Conservation (phyloP, 2,329 filamentous ascomycete genomes). For the Pseudocercospora eumusae region DNA sequence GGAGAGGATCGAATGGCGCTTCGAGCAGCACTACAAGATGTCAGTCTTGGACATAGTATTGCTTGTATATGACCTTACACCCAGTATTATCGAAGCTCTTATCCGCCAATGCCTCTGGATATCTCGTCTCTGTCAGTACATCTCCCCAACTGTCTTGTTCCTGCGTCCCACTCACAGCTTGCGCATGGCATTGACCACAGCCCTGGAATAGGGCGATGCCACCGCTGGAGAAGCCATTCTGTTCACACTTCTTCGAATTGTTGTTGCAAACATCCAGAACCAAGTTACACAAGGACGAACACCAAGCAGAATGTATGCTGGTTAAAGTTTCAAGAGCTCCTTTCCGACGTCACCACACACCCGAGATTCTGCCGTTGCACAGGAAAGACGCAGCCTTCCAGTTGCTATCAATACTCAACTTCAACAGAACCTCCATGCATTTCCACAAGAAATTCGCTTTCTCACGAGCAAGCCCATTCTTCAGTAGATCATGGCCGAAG, state of each 20-base stretch:
- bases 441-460: not conserved
- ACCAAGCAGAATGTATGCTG: not conserved
- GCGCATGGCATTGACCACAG: constrained; percentile 76
- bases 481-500: not conserved
- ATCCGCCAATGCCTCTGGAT: constrained; percentile 86
- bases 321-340: not conserved
- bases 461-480: not conserved
- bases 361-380: not conserved
- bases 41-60: too few relatives aligned
- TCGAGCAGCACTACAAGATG: constrained; percentile 63
- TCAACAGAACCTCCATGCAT: not conserved
- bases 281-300: not conserved
- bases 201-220: constrained; percentile 62
- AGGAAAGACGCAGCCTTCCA: not conserved
- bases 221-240: constrained; percentile 46
- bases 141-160: constrained; percentile 2
- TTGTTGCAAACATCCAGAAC: constrained; percentile 19
- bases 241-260: constrained; percentile 27
- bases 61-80: too few relatives aligned
- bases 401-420: not conserved
- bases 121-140: constrained; percentile 50
- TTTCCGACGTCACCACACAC: not conserved
- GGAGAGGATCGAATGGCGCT: constrained; percentile 61
- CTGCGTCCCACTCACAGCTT: constrained; percentile 62
- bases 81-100: constrained; percentile 97